Base-by-base conservation (phyloP, 169 alveolate species). In the Eimeria necatrix region DNA sequence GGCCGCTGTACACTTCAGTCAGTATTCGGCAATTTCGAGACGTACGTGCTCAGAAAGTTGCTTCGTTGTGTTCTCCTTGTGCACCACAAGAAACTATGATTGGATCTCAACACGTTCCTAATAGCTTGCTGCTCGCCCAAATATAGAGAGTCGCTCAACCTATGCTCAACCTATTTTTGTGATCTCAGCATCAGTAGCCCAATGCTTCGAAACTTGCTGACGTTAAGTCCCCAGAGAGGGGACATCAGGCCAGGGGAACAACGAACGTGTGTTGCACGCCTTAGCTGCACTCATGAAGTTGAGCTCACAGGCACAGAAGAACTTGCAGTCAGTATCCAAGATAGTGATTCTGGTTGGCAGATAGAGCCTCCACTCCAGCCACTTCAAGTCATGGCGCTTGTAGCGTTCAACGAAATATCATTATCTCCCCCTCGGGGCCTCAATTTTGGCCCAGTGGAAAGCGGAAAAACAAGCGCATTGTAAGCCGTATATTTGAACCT, bases 401-500 rank as follows among this genome's bases (percentile, higher is more conserved):
- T 99, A 68, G 99, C 97, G 46, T 98, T 97, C 96, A 96, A 98
- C 94, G 97, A 98, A 94, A 98, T 98, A 94, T 93, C 98, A 26
- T 97, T 98, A 8, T 96, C 96, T 73, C 99, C 99, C 4, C 96
- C 98, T 9, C 97, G 97, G 94, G 98, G 98, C 91, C 97, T 98
- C 20, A 98, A 98, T 95, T 98, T 98, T 93, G 99, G 99, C 9
- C 98, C 99, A 2, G 96, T 98, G 73, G 97, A 97, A 95, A 97
- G 96, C 90, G 98, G 98, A 64, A 99, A 98, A 61, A 98, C 94
- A 96, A 97, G 51, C 96, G 32, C 90, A 49, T 61, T 92, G 95
- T 91, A 46, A 10, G 95, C 8, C 78, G 7, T 22, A n/a, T 4
- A 18, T n/a, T 51, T 49, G 24, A 51, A n/a, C 51, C 48, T 53